Evolutionary conservation across 2,329 filamentous ascomycete genomes (phyloP), one percentile per base, ranked within the genome.

Genomic region (Dothistroma septosporum): DNA sequence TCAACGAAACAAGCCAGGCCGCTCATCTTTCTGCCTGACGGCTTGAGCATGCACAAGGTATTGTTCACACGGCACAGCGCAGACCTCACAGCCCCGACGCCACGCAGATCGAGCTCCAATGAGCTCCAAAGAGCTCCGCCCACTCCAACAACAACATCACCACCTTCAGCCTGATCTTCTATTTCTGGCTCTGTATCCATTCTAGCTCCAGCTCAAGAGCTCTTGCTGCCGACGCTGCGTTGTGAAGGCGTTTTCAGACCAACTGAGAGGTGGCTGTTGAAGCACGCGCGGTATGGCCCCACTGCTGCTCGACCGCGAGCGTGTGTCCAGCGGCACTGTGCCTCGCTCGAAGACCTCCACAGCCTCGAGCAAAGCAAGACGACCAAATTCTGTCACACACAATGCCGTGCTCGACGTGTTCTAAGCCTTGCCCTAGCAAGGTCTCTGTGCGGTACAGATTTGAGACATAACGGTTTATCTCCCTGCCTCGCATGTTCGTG

Each of bases 401-500:
- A 16, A 31, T 35, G 49, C 49, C 24, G 49, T 32, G 28, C 49
- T 35, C 33, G 49, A 19, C 22, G 31, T 32, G 31, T 11, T 11
- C 49, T 53, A 28, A 19, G 49, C 31, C 31, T 53, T 21, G 31
- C 11, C 4, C 16, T 9, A 60, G 19, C 19, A 37, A 24, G 47
- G 60, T 19, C n/a, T 10, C n/a, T 19, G n/a, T 35, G 24, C 28
- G 49, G 49, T 53, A 33, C 49, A 53, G 31, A 44, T 32, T 35
- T 53, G 49, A 53, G 49, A 53, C 49, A 53, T 53, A 53, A 53
- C 37, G 37, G 37, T 44, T 44, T 14, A 44, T 53, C 31, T 53
- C 49, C 49, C 49, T 53, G 49, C 49, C 49, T 32, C 49, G 21
- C 49, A 53, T 5, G 33, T 53, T 32, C 31, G 53, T 47, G 46